Percentiles rank a stretch among this genome's conserved stretches.
These are phyloP conservation scores for Pseudopithomyces maydicus DNA, from an alignment of 2,329 filamentous ascomycete genomes.

Conservation along the genomic window DNA sequence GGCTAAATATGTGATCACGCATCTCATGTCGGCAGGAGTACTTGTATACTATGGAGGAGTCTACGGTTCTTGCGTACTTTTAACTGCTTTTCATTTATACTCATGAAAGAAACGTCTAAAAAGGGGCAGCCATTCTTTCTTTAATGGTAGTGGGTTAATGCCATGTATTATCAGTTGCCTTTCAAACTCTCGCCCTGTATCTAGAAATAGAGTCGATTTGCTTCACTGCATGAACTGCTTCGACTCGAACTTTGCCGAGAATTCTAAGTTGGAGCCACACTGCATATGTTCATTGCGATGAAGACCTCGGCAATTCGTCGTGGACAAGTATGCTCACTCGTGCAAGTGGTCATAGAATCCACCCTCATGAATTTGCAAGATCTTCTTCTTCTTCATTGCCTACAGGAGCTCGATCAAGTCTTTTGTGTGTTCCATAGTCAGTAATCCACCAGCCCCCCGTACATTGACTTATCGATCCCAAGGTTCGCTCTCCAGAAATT, in stretches of 20 bases:
- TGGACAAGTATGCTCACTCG: too few relatives aligned
- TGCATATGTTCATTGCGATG: too few relatives aligned
- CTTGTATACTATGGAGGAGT: constrained; percentile 13
- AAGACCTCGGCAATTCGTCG: too few relatives aligned
- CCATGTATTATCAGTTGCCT: constrained; percentile 44
- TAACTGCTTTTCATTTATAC: constrained; percentile 14
- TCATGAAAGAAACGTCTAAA: constrained; percentile 26
- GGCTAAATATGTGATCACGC: constrained; percentile 6
- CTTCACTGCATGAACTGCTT: not conserved
- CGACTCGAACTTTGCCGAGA: not conserved
- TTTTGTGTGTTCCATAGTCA: not conserved
- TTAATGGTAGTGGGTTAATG: constrained; percentile 38
- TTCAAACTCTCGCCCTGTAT: constrained; percentile 24
- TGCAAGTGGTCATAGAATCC: too few relatives aligned
- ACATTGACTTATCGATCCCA: constrained; percentile 1
- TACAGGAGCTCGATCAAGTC: not conserved
- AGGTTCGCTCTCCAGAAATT: constrained; percentile 12
- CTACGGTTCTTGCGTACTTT: constrained; percentile 2
- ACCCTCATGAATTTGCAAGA: too few relatives aligned
- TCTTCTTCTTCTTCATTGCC: too few relatives aligned
- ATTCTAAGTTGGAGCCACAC: too few relatives aligned
- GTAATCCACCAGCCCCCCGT: not conserved
- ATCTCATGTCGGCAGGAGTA: not conserved
- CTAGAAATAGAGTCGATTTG: not conserved
- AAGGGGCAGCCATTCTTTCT: constrained; percentile 42